These are phyloP conservation scores for Suhomyces atakaporum DNA, from an alignment of 1,139 yeast genomes.

Conservation along the genomic window DNA sequence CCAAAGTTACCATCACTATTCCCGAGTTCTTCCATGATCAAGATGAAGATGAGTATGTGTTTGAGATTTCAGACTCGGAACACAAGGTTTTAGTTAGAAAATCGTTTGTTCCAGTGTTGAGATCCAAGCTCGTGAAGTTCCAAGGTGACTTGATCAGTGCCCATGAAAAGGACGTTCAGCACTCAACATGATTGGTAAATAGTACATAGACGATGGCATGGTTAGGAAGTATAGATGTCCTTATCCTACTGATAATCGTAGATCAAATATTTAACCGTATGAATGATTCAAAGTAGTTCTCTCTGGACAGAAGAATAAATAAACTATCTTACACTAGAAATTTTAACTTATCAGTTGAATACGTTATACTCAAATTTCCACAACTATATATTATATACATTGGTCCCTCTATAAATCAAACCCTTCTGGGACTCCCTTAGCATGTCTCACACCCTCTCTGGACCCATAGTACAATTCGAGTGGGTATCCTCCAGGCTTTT, in stretches of 20 bases:
- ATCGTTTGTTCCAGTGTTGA: slow-evolving; percentile 53
- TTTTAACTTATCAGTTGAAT: too few relatives aligned
- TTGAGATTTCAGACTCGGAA: slow-evolving; percentile 42
- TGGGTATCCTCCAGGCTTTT: slow-evolving; percentile 60
- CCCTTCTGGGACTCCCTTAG: slow-evolving; percentile 79
- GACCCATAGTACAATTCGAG: slow-evolving; percentile 58
- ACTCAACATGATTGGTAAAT: slow-evolving; percentile 21
- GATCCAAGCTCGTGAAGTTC: slow-evolving; percentile 51
- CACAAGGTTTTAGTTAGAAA: slow-evolving; percentile 41
- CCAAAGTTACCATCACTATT: slow-evolving; percentile 39
- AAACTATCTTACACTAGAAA: too few relatives aligned
- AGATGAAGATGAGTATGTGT: slow-evolving; percentile 63
- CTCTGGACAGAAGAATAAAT: too few relatives aligned
- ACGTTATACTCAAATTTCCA: too few relatives aligned
- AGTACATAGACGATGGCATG: too few relatives aligned
- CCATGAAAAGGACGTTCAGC: slow-evolving; percentile 63
- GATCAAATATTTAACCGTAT: too few relatives aligned
- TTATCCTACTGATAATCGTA: too few relatives aligned
- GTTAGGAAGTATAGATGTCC: too few relatives aligned
- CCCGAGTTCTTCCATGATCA: slow-evolving; percentile 78
- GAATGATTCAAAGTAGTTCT: too few relatives aligned
- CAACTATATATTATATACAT: neutral
- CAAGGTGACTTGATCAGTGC: slow-evolving; percentile 62
- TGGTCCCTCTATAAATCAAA: neutral
- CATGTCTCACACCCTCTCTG: slow-evolving; percentile 58